Evolutionary conservation across 345 rosid species (phyloP).

Genomic region (Clausena lansium): DNA sequence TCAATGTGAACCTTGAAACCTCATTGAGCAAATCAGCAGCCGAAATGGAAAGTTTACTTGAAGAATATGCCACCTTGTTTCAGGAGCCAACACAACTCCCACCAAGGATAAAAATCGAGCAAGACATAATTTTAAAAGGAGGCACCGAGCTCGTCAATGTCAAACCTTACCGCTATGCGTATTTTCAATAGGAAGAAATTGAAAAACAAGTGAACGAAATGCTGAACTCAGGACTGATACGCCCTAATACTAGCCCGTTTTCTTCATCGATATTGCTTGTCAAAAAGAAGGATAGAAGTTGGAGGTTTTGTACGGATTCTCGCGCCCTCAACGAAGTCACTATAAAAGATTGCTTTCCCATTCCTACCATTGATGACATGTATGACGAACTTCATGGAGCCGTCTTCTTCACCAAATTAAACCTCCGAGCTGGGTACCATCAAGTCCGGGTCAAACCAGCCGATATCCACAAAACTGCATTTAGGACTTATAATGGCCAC

Average conservation of each 20-base stretch:
- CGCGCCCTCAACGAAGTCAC: no score
- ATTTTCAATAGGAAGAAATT: background rate
- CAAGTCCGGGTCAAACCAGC: no score
- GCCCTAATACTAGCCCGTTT: background rate
- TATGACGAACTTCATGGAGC: no score
- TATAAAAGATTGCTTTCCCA: no score
- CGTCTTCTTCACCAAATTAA: no score
- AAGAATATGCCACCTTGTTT: background rate
- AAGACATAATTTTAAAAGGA: background rate
- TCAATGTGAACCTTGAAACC: rapidly evolving
- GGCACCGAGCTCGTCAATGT: background rate
- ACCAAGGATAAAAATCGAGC: background rate
- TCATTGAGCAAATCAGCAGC: background rate
- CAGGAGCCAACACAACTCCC: background rate
- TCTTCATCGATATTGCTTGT: background rate
- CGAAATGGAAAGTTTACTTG: background rate
- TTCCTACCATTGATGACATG: no score
- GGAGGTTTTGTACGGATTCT: no score
- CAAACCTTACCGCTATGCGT: background rate
- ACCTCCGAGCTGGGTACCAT: no score
- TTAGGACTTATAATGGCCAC: no score
- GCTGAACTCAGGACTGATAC: background rate
- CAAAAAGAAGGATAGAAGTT: background rate
- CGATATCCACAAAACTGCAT: no score
- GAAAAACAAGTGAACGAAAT: background rate